phyloP scores from a whole-genome alignment of 768 basidiomycete species.

The Fomitopsis pulvina region DNA sequence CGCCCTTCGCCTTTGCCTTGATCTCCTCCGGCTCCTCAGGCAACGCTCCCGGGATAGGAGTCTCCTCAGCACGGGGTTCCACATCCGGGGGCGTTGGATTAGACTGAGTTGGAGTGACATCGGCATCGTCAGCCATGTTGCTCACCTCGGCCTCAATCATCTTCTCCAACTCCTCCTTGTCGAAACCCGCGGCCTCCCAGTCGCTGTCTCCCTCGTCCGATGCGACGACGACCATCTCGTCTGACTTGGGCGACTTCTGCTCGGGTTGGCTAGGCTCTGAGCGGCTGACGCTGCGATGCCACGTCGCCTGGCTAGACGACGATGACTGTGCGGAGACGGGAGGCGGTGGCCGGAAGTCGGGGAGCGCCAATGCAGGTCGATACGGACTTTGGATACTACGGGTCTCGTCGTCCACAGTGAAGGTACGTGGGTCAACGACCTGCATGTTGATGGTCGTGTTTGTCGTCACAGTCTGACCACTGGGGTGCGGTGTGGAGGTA shows the following conservation, averaged over 20 bases:
- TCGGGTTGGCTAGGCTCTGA: slow-evolving; percentile 7
- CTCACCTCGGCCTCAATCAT: slow-evolving; percentile 2
- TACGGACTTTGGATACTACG: not conserved
- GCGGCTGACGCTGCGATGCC: slow-evolving; percentile 4
- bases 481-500: not conserved
- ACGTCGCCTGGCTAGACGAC: slow-evolving; percentile 12
- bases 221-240: slow-evolving; percentile 16
- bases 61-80: not conserved
- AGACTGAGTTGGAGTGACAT: not conserved
- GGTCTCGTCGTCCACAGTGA: slow-evolving; percentile 1
- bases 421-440: not conserved
- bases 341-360: not conserved
- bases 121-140: not conserved
- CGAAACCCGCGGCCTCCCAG: slow-evolving; percentile 16
- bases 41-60: not conserved
- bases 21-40: not conserved
- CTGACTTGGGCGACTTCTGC: slow-evolving; percentile 12
- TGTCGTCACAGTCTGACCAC: not conserved
- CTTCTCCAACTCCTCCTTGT: slow-evolving; percentile 9
- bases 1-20: not conserved
- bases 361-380: not conserved
- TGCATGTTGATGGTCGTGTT: not conserved
- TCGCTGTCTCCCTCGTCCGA: slow-evolving; percentile 14
- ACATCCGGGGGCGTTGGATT: not conserved
- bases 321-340: not conserved